Conservation (phyloP, 331 rosid species). For the Telfairia occidentalis region DNA sequence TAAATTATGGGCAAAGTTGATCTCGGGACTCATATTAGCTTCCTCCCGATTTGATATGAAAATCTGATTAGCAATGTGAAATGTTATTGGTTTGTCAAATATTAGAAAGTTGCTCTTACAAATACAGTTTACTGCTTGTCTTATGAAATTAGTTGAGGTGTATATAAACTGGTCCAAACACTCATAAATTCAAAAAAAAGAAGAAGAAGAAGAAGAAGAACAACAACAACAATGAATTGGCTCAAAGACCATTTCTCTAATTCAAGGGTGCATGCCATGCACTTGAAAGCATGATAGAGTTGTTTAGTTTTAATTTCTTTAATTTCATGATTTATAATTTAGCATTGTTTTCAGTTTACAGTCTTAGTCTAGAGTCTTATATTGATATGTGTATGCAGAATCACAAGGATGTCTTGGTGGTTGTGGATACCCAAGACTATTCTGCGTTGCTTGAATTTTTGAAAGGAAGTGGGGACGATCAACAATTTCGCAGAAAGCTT, state of each 20-base stretch:
- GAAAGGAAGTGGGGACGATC: conserved; percentile 44
- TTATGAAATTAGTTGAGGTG: not conserved
- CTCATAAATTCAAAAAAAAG: not conserved
- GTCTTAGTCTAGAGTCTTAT: not conserved
- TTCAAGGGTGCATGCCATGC: not conserved
- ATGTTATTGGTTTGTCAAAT: not conserved
- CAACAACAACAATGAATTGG: not conserved
- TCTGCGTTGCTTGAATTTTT: conserved; percentile 61
- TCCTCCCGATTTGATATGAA: not conserved
- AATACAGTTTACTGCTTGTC: not conserved
- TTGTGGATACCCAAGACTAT: conserved; percentile 85
- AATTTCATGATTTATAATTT: not conserved
- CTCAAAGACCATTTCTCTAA: not conserved
- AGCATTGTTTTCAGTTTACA: not conserved
- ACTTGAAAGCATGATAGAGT: not conserved
- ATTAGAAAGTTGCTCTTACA: not conserved
- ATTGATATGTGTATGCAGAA: conserved; percentile 36
- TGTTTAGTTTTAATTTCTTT: not conserved
- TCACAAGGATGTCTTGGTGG: conserved; percentile 81
- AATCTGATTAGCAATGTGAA: not conserved
- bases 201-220: no score
- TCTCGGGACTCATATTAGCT: not conserved
- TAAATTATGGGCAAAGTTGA: not conserved
- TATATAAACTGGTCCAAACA: not conserved
- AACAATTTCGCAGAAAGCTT: conserved; percentile 58